These are phyloP conservation scores for Odontarrhena argentea DNA, from an alignment of 345 rosid species.

Conservation along the genomic window DNA sequence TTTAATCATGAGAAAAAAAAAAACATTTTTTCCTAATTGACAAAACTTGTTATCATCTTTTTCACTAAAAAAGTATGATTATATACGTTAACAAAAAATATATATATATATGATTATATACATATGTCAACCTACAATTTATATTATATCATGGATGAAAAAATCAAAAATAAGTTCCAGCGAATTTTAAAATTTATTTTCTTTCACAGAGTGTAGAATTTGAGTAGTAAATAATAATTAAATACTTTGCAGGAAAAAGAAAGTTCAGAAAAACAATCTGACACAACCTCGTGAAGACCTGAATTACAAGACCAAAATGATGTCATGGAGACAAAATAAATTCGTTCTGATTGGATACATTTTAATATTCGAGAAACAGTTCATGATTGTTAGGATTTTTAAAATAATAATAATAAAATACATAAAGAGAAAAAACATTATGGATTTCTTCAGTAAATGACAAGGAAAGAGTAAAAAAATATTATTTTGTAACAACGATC, in stretches of 20 bases:
- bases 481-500: background rate
- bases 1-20: conserved; percentile 14
- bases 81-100: background rate
- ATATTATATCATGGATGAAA: too few species aligned
- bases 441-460: background rate
- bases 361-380: conserved; percentile 8
- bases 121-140: too few species aligned
- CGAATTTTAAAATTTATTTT: background rate
- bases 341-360: conserved; percentile 15
- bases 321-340: conserved; percentile 47
- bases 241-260: background rate
- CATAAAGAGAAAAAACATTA: conserved; percentile 14
- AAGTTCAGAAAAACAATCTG: conserved; percentile 46
- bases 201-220: background rate
- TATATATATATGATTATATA: background rate
- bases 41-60: conserved; percentile 2
- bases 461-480: background rate
- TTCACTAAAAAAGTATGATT: background rate
- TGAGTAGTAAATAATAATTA: background rate
- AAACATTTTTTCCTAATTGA: background rate
- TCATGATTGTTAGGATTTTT: background rate
- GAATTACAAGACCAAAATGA: conserved; percentile 63
- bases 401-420: conserved; percentile 30
- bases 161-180: too few species aligned
- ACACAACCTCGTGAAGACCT: conserved; percentile 75